Conservation (phyloP, 495 filamentous ascomycete genomes). For the Podospora pseudopauciseta region DNA sequence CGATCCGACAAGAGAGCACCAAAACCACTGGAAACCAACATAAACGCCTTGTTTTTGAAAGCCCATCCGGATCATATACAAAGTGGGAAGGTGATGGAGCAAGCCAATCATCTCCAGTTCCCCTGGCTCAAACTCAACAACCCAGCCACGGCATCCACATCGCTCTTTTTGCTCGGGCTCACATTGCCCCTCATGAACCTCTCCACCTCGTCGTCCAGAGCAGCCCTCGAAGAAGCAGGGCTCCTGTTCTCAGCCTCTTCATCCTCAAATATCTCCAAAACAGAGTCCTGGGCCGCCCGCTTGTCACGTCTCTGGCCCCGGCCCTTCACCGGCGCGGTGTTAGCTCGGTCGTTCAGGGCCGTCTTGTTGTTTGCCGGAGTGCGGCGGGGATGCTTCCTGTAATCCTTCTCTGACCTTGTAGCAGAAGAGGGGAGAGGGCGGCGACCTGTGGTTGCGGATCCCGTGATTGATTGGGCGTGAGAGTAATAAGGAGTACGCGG, state of each 20-base stretch:
- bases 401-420: not conserved
- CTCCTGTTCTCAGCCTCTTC: conserved; percentile 17
- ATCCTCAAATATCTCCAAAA: conserved; percentile 44
- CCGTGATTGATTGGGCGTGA: conserved; percentile 5
- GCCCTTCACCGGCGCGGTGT: conserved; percentile 31
- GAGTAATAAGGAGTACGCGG: conserved; percentile 27
- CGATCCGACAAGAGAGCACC: too few relatives aligned
- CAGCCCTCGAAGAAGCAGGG: not conserved
- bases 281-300: conserved; percentile 13
- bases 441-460: conserved; percentile 9
- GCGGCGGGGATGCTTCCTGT: conserved; percentile 36
- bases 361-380: conserved; percentile 30
- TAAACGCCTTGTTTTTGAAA: not conserved
- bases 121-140: conserved; percentile 66
- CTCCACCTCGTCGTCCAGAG: conserved; percentile 53
- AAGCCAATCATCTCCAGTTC: conserved; percentile 44
- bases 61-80: not conserved
- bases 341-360: conserved; percentile 28
- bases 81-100: not conserved
- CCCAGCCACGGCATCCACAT: conserved; percentile 75
- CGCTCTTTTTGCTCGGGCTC: conserved; percentile 58
- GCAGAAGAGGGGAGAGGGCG: conserved; percentile 23
- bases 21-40: not conserved
- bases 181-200: conserved; percentile 62
- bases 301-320: conserved; percentile 1